Evolutionary conservation across 2,329 filamentous ascomycete genomes (phyloP).

Genomic region (Emmonsia crescens): DNA sequence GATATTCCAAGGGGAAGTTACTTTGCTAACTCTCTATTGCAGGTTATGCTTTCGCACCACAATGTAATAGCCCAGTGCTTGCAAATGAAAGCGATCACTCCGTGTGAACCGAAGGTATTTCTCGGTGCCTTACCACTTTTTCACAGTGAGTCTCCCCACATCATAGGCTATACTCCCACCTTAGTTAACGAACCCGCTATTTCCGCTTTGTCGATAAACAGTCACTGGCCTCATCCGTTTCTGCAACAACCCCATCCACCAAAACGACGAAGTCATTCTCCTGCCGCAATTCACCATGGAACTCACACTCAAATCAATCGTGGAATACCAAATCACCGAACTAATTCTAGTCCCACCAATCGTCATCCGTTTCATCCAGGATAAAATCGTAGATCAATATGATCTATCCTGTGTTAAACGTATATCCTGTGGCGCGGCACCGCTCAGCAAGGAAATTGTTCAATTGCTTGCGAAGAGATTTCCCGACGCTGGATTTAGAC

Average conservation of each 20-base stretch:
- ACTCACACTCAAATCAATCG: constrained; percentile 44
- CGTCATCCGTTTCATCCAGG: constrained; percentile 47
- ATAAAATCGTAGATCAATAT: constrained; percentile 25
- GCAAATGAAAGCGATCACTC: constrained; percentile 46
- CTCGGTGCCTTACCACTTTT: constrained; percentile 51
- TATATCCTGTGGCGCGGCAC: constrained; percentile 49
- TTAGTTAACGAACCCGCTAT: background rate
- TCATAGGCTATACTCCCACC: background rate
- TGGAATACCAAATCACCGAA: constrained; percentile 44
- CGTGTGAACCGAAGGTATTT: constrained; percentile 39
- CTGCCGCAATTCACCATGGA: constrained; percentile 54
- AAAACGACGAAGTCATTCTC: constrained; percentile 56
- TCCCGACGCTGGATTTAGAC: constrained; percentile 48
- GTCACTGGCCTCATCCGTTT: constrained; percentile 47
- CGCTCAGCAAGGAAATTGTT: constrained; percentile 27
- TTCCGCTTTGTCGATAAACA: background rate
- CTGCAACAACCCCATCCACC: constrained; percentile 51
- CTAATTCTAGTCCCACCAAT: constrained; percentile 51
- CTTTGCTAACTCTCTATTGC: background rate
- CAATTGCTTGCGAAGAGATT: constrained; percentile 41
- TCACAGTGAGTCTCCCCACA: constrained; percentile 32
- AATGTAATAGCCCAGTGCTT: constrained; percentile 52
- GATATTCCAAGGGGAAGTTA: background rate
- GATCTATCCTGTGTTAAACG: constrained; percentile 44
- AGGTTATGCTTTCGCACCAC: constrained; percentile 44